These are phyloP conservation scores for Termitomyces sp. DNA, from an alignment of 768 basidiomycete genomes.

Conservation along the genomic window DNA sequence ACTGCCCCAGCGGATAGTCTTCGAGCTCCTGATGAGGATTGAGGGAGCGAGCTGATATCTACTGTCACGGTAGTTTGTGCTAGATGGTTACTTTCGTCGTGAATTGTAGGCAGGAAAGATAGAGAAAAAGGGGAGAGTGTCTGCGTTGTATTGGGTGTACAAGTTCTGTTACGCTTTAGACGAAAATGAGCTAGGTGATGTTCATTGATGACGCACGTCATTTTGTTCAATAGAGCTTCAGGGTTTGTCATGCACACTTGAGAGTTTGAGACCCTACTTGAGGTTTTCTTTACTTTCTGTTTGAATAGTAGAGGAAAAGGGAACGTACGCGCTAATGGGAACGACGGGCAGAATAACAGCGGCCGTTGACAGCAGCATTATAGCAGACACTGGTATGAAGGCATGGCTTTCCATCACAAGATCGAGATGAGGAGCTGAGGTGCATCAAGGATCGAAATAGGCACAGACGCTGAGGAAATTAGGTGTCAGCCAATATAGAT, in stretches of 20 bases:
- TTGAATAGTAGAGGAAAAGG: neutral
- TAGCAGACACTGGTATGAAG: neutral
- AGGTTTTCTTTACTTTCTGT: neutral
- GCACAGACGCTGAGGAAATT: neutral
- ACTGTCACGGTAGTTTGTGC: neutral
- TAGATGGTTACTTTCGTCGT: neutral
- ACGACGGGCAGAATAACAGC: slow-evolving; percentile 7
- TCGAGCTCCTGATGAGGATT: neutral
- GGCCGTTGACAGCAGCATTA: neutral
- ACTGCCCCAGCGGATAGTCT: slow-evolving; percentile 6
- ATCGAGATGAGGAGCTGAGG: too few relatives aligned
- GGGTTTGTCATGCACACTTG: slow-evolving; percentile 3
- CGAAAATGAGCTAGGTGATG: neutral
- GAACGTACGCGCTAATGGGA: neutral
- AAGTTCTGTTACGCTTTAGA: neutral
- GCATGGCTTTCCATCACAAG: too few relatives aligned
- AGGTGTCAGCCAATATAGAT: neutral
- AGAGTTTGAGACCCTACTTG: neutral
- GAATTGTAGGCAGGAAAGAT: neutral
- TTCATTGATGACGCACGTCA: neutral
- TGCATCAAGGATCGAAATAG: slow-evolving; percentile 1
- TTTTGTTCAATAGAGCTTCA: neutral
- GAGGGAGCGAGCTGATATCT: neutral
- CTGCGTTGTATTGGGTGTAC: slow-evolving; percentile 4
- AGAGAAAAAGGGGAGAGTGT: slow-evolving; percentile 1